phyloP scores from a whole-genome alignment of 2,329 filamentous ascomycete species.

The Alternaria sp. region DNA sequence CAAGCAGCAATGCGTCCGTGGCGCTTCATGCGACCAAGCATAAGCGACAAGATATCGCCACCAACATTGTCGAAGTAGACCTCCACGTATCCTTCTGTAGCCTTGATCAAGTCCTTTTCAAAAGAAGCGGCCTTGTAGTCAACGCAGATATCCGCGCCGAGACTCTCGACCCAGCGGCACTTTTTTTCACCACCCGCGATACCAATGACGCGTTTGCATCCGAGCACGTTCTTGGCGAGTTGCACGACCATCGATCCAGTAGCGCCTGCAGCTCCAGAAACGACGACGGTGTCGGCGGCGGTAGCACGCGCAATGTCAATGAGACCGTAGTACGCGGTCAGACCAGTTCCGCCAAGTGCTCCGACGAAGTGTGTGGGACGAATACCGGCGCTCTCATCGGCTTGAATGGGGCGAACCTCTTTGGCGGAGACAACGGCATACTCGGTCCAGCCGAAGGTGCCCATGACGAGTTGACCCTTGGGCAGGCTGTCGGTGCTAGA shows the following conservation, averaged over 20 bases:
- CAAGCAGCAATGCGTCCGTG: constrained; percentile 55
- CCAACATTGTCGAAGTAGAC: constrained; percentile 64
- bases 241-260: constrained; percentile 75
- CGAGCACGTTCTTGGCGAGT: constrained; percentile 61
- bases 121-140: constrained; percentile 64
- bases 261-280: constrained; percentile 79
- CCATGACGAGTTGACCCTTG: constrained; percentile 67
- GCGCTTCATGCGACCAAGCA: constrained; percentile 55
- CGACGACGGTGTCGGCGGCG: constrained; percentile 75
- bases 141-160: constrained; percentile 64
- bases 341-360: constrained; percentile 60
- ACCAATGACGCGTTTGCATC: constrained; percentile 60
- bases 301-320: constrained; percentile 71
- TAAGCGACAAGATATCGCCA: constrained; percentile 58
- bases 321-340: constrained; percentile 82
- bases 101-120: constrained; percentile 56
- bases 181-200: constrained; percentile 64
- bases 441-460: constrained; percentile 69
- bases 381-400: constrained; percentile 47
- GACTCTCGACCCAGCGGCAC: constrained; percentile 60
- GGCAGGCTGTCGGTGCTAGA: constrained; percentile 63
- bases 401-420: constrained; percentile 41
- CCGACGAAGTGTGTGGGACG: constrained; percentile 58
- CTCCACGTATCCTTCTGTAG: constrained; percentile 61
- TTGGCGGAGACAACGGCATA: constrained; percentile 62